Conservation (phyloP, 768 basidiomycete species). For the Tylopilus cervinicoccineus region DNA sequence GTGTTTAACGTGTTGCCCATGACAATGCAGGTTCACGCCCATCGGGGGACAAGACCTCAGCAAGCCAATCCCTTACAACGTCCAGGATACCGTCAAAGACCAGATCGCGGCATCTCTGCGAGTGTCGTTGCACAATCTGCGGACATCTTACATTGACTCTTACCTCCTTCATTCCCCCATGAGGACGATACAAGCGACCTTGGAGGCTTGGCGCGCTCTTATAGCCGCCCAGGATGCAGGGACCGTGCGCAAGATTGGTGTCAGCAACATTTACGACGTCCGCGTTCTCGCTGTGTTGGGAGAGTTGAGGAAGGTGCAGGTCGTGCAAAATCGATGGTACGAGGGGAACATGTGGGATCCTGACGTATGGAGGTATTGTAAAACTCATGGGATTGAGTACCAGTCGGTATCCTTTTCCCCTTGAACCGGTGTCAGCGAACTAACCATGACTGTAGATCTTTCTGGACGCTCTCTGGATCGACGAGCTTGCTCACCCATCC, state of each 20-base stretch:
- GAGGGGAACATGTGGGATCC: slow-evolving; percentile 76
- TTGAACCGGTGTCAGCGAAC: neutral
- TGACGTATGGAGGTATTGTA: slow-evolving; percentile 62
- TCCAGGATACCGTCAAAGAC: slow-evolving; percentile 42
- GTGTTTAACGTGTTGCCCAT: neutral
- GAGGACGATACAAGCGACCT: slow-evolving; percentile 50
- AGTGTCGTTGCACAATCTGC: slow-evolving; percentile 63
- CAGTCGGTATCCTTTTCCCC: slow-evolving; percentile 44
- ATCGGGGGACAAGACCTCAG: slow-evolving; percentile 66
- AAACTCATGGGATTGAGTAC: slow-evolving; percentile 59
- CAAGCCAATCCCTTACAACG: slow-evolving; percentile 73
- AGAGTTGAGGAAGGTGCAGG: slow-evolving; percentile 53
- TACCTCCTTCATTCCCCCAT: slow-evolving; percentile 79
- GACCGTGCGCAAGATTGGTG: slow-evolving; percentile 59
- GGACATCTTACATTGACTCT: slow-evolving; percentile 71
- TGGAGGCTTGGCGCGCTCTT: slow-evolving; percentile 67
- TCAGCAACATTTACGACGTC: slow-evolving; percentile 77
- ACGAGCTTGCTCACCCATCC: slow-evolving; percentile 55
- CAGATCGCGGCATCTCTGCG: slow-evolving; percentile 64
- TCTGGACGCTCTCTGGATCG: slow-evolving; percentile 86
- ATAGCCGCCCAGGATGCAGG: slow-evolving; percentile 61
- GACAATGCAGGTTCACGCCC: slow-evolving; percentile 58
- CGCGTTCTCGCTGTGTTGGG: slow-evolving; percentile 49
- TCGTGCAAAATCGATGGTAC: slow-evolving; percentile 86
- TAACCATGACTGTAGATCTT: slow-evolving; percentile 48